Evolutionary conservation across 2,329 filamentous ascomycete species (phyloP), one percentile per base, ranked within the genome.

Genomic region (Didymella lethalis): DNA sequence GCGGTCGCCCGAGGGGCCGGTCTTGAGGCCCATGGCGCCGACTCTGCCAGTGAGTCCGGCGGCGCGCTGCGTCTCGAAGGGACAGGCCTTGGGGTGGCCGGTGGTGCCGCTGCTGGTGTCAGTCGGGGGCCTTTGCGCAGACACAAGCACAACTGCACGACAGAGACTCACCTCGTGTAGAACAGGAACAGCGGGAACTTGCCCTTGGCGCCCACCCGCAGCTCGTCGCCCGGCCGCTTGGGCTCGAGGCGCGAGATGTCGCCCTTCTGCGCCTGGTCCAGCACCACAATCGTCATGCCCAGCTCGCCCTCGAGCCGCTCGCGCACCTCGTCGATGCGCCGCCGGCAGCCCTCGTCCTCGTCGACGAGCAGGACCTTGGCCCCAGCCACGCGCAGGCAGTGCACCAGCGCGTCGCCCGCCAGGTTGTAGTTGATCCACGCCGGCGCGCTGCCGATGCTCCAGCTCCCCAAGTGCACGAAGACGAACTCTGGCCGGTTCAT

Each of bases 341-440:
- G 77, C n/a, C 82, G 75, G 40, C 88, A 84, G 2, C 79, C 83
- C 0, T 76, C 71, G 36, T 81, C 80, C 51, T 80, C 79, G 56
- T 83, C 81, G 1, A 83, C 80, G 16, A 83, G 43, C 41, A 83
- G 49, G 29, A 82, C 59, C 63, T 80, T 80, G 1, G 84, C 79
- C 5, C 80, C 81, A 46, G 84, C 84, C 51, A 90, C 80, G 57
- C 81, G 83, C 46, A 91, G 68, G 65, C 88, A 91, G 74, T 91
- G 88, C 45, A 90, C 67, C 63, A 92, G 74, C 1, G 88, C 85
- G 63, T 88, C 83, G 0, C 85, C 86, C 7, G 83, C 80, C 7
- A 92, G 78, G 68, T 91, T 88, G 71, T 88, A 86, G 72, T 92
- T 92, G 72, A 92, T 88, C 75, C 90, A 83, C 0, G 89, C 88